Conservation (phyloP, 106 monocot genomes). For the Apostasia shenzhenica region DNA sequence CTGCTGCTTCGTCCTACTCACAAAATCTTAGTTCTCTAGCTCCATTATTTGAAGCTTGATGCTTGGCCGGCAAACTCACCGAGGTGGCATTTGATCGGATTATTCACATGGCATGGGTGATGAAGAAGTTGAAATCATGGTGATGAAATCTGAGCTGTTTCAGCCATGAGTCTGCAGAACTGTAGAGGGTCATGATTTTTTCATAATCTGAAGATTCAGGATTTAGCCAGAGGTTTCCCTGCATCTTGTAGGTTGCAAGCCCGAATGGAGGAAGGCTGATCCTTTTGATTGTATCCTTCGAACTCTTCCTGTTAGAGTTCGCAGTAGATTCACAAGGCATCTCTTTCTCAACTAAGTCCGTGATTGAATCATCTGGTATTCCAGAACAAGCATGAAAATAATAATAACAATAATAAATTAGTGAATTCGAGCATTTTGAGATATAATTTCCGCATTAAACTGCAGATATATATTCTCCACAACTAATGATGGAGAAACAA, state of each 20-base stretch:
- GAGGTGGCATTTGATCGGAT: too few species aligned
- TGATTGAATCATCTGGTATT: background rate
- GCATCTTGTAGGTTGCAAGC: constrained; percentile 20
- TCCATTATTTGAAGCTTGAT: too few species aligned
- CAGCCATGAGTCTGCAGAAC: constrained; percentile 21
- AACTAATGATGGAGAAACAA: too few species aligned
- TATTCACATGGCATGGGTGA: constrained; percentile 3
- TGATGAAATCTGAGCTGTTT: constrained; percentile 21
- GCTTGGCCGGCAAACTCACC: too few species aligned
- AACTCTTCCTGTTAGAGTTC: constrained; percentile 1
- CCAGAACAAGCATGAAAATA: too few species aligned
- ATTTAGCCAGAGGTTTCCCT: constrained; percentile 10
- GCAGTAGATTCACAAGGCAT: background rate
- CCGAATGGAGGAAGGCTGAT: constrained; percentile 12
- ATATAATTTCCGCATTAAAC: too few species aligned
- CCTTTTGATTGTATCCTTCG: background rate
- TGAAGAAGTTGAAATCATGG: constrained; percentile 25
- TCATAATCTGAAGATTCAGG: constrained; percentile 1
- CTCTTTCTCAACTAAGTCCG: background rate
- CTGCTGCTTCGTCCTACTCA: background rate
- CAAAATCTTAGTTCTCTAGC: background rate
- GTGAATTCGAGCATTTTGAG: too few species aligned
- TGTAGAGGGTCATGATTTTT: constrained; percentile 6
- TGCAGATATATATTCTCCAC: too few species aligned
- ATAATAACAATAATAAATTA: too few species aligned